Conservation (phyloP, 2,329 filamentous ascomycete genomes). For the Alternaria gaisen region DNA sequence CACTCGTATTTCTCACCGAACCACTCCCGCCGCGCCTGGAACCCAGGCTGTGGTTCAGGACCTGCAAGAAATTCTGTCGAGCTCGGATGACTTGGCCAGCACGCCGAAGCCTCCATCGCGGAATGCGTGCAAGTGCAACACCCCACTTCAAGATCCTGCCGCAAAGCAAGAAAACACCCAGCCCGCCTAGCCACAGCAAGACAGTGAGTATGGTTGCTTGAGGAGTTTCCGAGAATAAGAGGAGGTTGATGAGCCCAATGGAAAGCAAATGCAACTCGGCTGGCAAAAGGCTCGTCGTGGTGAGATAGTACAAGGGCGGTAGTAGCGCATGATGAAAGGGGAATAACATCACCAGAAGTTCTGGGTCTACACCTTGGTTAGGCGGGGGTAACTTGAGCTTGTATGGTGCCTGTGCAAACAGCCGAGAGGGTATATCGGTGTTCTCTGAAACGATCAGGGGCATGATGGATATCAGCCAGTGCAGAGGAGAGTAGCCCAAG, state of each 20-base stretch:
- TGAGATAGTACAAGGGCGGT: slow-evolving; percentile 77
- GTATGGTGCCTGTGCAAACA: slow-evolving; percentile 47
- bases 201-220: slow-evolving; percentile 56
- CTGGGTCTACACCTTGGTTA: slow-evolving; percentile 58
- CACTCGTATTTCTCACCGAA: slow-evolving; percentile 25
- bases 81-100: slow-evolving; percentile 56
- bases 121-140: slow-evolving; percentile 84
- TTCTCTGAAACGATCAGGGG: slow-evolving; percentile 68
- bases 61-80: slow-evolving; percentile 55
- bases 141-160: slow-evolving; percentile 81
- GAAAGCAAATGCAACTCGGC: slow-evolving; percentile 90
- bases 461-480: slow-evolving; percentile 79
- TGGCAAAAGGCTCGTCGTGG: slow-evolving; percentile 85
- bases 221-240: slow-evolving; percentile 76
- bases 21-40: slow-evolving; percentile 37
- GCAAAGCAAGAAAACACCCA: slow-evolving; percentile 77
- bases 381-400: slow-evolving; percentile 45
- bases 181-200: slow-evolving; percentile 67
- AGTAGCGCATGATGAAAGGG: slow-evolving; percentile 84
- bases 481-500: slow-evolving; percentile 70
- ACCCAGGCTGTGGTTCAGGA: slow-evolving; percentile 49
- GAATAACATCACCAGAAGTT: slow-evolving; percentile 73
- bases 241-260: slow-evolving; percentile 79
- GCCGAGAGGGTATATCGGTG: slow-evolving; percentile 48
- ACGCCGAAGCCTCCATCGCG: slow-evolving; percentile 86